Evolutionary conservation across 441 rosid species (phyloP).

Genomic region (Adansonia rubrostipa): DNA sequence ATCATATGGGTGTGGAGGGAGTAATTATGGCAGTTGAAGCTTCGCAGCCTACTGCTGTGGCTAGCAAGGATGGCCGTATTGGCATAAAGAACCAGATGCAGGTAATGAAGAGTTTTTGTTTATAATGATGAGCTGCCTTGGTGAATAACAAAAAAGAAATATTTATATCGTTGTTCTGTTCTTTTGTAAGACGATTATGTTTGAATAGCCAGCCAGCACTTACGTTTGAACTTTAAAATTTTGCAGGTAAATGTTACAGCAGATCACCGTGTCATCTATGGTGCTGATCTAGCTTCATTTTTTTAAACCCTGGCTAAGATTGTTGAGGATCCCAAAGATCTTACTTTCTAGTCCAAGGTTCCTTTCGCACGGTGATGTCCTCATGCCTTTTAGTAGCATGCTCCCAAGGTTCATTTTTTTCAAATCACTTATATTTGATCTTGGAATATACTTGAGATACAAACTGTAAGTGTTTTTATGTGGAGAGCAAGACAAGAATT

Average conservation of each 20-base stretch:
- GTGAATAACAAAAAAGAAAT: neutral
- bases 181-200: constrained; percentile 13
- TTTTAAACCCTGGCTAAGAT: constrained; percentile 83
- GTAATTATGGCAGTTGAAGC: constrained; percentile 98
- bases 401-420: neutral
- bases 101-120: constrained; percentile 43
- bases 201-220: constrained; percentile 13
- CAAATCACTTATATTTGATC: neutral
- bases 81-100: constrained; percentile 97
- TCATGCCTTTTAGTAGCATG: neutral
- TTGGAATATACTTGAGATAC: neutral
- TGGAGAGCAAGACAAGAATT: neutral
- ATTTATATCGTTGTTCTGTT: neutral
- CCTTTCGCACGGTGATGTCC: neutral
- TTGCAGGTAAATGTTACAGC: constrained; percentile 89
- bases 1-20: constrained; percentile 57
- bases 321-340: constrained; percentile 85
- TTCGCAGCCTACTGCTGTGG: constrained; percentile 82
- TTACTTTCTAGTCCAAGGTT: constrained; percentile 56
- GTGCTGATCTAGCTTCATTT: constrained; percentile 91
- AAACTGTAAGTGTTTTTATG: neutral
- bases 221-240: constrained; percentile 28
- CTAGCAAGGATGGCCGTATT: constrained; percentile 78
- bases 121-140: neutral
- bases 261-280: constrained; percentile 92